Evolutionary conservation across 1,284 basidiomycete genomes (phyloP), one percentile per base, ranked within the genome.

Genomic region (Ustilago shanxiensis): DNA sequence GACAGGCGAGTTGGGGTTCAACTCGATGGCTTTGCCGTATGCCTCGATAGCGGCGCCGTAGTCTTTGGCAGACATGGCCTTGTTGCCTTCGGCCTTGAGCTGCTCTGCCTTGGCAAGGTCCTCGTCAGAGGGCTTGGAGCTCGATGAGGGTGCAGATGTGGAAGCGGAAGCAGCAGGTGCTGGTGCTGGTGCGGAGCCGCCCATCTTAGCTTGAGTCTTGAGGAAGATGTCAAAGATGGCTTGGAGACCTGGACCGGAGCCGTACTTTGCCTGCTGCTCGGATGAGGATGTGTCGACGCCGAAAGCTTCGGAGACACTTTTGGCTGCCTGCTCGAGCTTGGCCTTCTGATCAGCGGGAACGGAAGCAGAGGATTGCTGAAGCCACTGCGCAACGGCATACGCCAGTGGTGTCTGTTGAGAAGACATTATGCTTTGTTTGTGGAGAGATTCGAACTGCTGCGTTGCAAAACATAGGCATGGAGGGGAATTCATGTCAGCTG

Each of bases 51-150:
- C 95, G 72, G 90, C 91, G 87, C 93, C 91, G 88, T 93, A 98
- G 85, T 97, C 91, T 87, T 96, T 98, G 62, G 94, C 93, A 37
- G 93, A 89, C 88, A 98, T 98, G 44, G 94, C 94, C 87, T 95
- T 95, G 90, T 98, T 98, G 85, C 95, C 95, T 86, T 92, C 91
- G 83, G 95, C 93, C 89, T 98, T 84, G 95, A 89, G 61, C 85
- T 88, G 45, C 89, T 89, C 58, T 41, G 83, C 81, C 63, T 89
- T 94, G 44, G 90, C 91, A 3, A 92, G 90, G 89, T 92, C 61
- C 90, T 91, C 87, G 88, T 89, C 82, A 88, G 93, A 86, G 90
- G 93, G 88, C 24, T 68, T 76, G 35, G 77, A 74, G 50, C 66
- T 60, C 29, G 71, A 41, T 11, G 69, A 2, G 13, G 74, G 44